A percentile compares a stretch with the other conserved stretches of the same genome.
Conservation (phyloP, 2,329 filamentous ascomycete species). For the Chaetoscypha palmicola region DNA sequence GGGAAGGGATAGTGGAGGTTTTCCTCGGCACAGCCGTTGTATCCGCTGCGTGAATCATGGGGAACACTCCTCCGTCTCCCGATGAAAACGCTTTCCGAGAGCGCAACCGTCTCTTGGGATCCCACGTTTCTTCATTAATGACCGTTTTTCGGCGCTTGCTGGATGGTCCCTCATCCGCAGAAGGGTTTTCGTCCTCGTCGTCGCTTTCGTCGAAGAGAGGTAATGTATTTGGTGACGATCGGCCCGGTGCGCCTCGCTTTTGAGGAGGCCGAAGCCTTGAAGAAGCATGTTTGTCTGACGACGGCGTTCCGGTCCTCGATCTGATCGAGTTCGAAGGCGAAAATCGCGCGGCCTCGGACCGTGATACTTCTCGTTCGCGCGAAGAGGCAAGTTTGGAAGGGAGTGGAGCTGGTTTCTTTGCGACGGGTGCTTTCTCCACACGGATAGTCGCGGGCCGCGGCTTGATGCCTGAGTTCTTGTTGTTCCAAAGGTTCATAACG, state of each 20-base stretch:
- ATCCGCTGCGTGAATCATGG: slow-evolving; percentile 51
- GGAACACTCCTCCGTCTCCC: slow-evolving; percentile 18
- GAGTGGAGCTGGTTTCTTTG: slow-evolving; percentile 11
- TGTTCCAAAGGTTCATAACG: slow-evolving; percentile 5
- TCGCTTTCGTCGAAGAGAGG: slow-evolving; percentile 15
- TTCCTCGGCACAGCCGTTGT: slow-evolving; percentile 43
- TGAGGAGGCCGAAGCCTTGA: slow-evolving; percentile 9
- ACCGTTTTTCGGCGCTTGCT: slow-evolving; percentile 21
- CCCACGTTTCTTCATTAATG: slow-evolving; percentile 7
- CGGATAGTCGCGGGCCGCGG: slow-evolving; percentile 12
- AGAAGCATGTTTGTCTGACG: slow-evolving; percentile 2
- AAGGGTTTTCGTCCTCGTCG: slow-evolving; percentile 11
- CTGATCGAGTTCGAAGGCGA: slow-evolving; percentile 5
- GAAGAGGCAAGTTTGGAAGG: slow-evolving; percentile 10
- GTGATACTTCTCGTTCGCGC: neutral
- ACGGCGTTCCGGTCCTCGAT: slow-evolving; percentile 12
- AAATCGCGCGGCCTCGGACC: neutral
- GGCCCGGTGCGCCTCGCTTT: slow-evolving; percentile 18
- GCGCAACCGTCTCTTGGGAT: slow-evolving; percentile 24
- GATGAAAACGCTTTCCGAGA: slow-evolving; percentile 24
- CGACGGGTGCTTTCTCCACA: slow-evolving; percentile 3
- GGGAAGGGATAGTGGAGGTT: slow-evolving; percentile 45
- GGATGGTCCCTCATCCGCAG: neutral
- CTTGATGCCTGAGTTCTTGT: slow-evolving; percentile 13
- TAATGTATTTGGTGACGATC: slow-evolving; percentile 17